Evolutionary conservation across 805 yeast species (phyloP).

Genomic region (Saturnispora sekii): DNA sequence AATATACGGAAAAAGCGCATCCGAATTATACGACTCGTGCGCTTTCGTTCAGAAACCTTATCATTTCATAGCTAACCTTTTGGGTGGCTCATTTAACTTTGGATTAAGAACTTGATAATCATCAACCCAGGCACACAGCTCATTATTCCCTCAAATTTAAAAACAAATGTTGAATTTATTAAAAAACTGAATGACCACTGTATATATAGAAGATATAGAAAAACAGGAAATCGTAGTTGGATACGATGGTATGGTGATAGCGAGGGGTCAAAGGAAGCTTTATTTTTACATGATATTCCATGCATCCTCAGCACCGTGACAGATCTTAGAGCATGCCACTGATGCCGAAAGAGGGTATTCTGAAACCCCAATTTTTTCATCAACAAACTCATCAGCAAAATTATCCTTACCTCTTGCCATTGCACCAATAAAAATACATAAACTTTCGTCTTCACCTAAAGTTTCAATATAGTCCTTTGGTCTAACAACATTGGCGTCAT

Average conservation of each 20-base stretch:
- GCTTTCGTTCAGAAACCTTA: too few relatives aligned
- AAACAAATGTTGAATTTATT: constrained; percentile 8
- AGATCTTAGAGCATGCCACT: constrained; percentile 95
- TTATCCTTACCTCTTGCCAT: constrained; percentile 98
- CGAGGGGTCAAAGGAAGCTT: not conserved
- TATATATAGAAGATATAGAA: not conserved
- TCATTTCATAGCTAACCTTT: too few relatives aligned
- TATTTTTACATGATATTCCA: constrained; percentile 60
- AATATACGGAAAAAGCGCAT: too few relatives aligned
- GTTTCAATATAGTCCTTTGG: constrained; percentile 81
- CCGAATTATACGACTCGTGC: too few relatives aligned
- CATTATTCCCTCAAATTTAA: too few relatives aligned
- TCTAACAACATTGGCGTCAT: constrained; percentile 80
- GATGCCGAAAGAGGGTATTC: constrained; percentile 95
- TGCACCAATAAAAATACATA: constrained; percentile 97
- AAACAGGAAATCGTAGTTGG: constrained; percentile 3
- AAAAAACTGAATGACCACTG: not conserved
- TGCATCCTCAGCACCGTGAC: constrained; percentile 98
- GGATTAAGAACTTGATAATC: too few relatives aligned
- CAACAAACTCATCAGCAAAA: constrained; percentile 95
- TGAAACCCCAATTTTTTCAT: constrained; percentile 92
- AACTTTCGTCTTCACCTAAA: constrained; percentile 80
- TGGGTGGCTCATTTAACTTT: too few relatives aligned
- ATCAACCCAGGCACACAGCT: too few relatives aligned
- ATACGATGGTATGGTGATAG: not conserved